phyloP scores from a whole-genome alignment of 2,329 filamentous ascomycete species.

The Fusarium ambrosium region DNA sequence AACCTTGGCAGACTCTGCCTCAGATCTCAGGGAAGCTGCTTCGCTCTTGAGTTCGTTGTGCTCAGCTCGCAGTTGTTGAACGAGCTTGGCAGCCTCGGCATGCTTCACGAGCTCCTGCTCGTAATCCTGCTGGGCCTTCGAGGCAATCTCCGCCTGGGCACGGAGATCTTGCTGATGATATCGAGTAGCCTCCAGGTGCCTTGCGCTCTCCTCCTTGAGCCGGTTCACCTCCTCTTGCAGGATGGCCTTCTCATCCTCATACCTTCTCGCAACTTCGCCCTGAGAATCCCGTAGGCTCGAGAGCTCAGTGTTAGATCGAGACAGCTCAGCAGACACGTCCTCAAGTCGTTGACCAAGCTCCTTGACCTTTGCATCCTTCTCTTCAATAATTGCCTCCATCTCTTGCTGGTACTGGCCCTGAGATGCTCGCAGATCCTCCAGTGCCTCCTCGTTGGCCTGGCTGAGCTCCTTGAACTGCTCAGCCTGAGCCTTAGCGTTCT shows the following conservation, averaged over 20 bases:
- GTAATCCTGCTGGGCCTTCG: conserved; percentile 94
- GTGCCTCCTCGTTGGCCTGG: conserved; percentile 87
- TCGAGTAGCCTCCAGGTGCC: conserved; percentile 82
- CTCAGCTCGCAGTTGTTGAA: conserved; percentile 84
- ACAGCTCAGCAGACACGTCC: conserved; percentile 86
- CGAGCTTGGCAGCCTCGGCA: conserved; percentile 89
- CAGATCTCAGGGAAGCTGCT: conserved; percentile 78
- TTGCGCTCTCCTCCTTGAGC: conserved; percentile 86
- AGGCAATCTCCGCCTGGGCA: conserved; percentile 92
- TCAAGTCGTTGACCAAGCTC: conserved; percentile 88
- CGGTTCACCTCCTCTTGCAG: conserved; percentile 84
- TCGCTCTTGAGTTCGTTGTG: conserved; percentile 87
- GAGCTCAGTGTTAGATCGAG: conserved; percentile 84
- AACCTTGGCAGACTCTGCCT: conserved; percentile 88
- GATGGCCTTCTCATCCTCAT: conserved; percentile 85
- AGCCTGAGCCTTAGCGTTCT: conserved; percentile 82
- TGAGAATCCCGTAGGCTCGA: conserved; percentile 84
- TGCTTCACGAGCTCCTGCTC: conserved; percentile 96
- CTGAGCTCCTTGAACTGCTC: conserved; percentile 92
- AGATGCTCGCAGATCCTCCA: conserved; percentile 82
- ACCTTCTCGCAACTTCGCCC: conserved; percentile 76
- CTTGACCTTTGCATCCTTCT: conserved; percentile 83
- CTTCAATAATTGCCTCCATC: conserved; percentile 79
- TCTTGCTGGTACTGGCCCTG: conserved; percentile 92
- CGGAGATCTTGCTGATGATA: conserved; percentile 93